A percentile compares a stretch with the other conserved stretches of the same genome.
Conservation (phyloP, 1,139 yeast species). For the Hyphopichia pseudoburtonii region DNA sequence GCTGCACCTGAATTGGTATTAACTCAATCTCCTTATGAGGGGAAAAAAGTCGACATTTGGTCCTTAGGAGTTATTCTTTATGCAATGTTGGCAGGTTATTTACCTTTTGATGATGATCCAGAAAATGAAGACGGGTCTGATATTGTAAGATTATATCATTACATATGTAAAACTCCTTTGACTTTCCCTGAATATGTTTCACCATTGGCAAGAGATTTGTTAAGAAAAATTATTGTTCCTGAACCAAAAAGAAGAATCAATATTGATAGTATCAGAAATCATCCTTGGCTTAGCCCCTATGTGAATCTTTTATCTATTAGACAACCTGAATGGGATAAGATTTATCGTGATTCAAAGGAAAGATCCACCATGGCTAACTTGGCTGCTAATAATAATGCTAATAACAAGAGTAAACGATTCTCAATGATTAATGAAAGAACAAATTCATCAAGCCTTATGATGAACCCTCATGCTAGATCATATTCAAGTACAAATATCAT, state of each 20-base stretch:
- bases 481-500: slow-evolving; percentile 45
- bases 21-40: slow-evolving; percentile 83
- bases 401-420: slow-evolving; percentile 34
- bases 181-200: slow-evolving; percentile 94
- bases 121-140: slow-evolving; percentile 95
- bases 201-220: slow-evolving; percentile 87
- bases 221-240: slow-evolving; percentile 80
- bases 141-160: slow-evolving; percentile 85
- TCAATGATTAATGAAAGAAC: slow-evolving; percentile 49
- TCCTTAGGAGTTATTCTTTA: slow-evolving; percentile 92
- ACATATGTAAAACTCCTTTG: slow-evolving; percentile 85
- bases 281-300: slow-evolving; percentile 86
- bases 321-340: slow-evolving; percentile 86
- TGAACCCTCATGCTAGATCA: slow-evolving; percentile 40
- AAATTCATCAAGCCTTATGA: slow-evolving; percentile 34
- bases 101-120: slow-evolving; percentile 98
- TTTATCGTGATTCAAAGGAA: slow-evolving; percentile 36
- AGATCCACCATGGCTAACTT: slow-evolving; percentile 7
- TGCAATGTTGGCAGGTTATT: slow-evolving; percentile 96
- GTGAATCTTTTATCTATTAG: slow-evolving; percentile 78
- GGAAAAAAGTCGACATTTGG: slow-evolving; percentile 96
- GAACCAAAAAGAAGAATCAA: slow-evolving; percentile 80
- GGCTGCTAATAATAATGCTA: slow-evolving; percentile 7
- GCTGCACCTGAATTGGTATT: slow-evolving; percentile 97
- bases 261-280: slow-evolving; percentile 70